These are phyloP conservation scores for Daedaleopsis sinensis DNA, from an alignment of 768 basidiomycete genomes.

Conservation along the genomic window DNA sequence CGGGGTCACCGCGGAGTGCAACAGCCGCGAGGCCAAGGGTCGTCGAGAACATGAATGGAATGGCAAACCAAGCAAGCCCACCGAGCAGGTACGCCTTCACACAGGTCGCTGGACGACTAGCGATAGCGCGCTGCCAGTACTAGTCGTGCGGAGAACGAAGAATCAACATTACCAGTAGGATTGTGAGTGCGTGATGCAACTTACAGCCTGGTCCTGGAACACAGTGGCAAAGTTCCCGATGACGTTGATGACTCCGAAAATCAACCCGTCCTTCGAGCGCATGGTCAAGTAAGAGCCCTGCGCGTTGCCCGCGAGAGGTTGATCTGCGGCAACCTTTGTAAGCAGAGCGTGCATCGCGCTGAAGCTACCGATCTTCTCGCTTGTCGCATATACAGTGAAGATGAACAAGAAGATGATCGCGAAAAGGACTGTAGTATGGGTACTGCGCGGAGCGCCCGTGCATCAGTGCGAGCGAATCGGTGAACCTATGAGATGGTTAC, in stretches of 20 bases:
- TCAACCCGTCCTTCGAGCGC: constrained; percentile 54
- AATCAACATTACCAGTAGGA: too few relatives aligned
- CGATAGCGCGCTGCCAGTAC: constrained; percentile 94
- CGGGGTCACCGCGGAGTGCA: constrained; percentile 67
- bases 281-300: constrained; percentile 77
- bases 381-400: constrained; percentile 84
- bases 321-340: constrained; percentile 48
- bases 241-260: constrained; percentile 83
- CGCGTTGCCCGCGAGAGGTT: constrained; percentile 81
- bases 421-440: constrained; percentile 86
- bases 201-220: constrained; percentile 49
- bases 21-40: constrained; percentile 88
- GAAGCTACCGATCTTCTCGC: constrained; percentile 78
- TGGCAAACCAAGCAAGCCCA: constrained; percentile 90
- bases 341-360: constrained; percentile 80
- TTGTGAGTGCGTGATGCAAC: not conserved
- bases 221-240: constrained; percentile 81
- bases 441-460: constrained; percentile 44
- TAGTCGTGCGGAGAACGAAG: not conserved
- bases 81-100: constrained; percentile 92
- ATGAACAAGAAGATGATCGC: constrained; percentile 77
- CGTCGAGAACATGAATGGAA: constrained; percentile 86
- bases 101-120: constrained; percentile 78
- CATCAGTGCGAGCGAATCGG: not conserved
- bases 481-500: constrained; percentile 28